Conservation (phyloP, 2,329 filamentous ascomycete genomes). For the Arthrobotrys pseudoclavata region DNA sequence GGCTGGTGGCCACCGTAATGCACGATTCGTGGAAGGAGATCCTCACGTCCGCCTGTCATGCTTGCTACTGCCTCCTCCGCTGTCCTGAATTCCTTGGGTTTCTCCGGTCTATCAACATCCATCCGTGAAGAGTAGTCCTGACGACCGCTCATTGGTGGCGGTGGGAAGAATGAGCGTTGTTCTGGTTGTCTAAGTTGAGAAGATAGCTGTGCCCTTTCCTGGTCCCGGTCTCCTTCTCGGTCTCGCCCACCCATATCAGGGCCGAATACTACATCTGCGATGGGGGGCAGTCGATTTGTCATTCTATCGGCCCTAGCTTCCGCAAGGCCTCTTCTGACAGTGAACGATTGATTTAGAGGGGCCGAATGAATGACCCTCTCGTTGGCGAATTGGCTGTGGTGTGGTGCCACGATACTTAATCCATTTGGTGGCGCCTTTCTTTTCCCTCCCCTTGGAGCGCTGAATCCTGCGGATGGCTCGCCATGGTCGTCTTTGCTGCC, state of each 20-base stretch:
- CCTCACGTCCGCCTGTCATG: conserved; percentile 89
- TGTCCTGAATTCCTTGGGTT: conserved; percentile 89
- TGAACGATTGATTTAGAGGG: conserved; percentile 93
- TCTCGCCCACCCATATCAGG: conserved; percentile 74
- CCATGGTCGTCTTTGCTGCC: conserved; percentile 55
- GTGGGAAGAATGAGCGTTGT: conserved; percentile 61
- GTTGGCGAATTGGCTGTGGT: conserved; percentile 89
- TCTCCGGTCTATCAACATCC: conserved; percentile 69
- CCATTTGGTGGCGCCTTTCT: conserved; percentile 84
- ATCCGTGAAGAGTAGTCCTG: conserved; percentile 72
- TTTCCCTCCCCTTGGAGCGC: conserved; percentile 66
- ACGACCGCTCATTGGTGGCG: conserved; percentile 69
- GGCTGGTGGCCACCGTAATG: conserved; percentile 96
- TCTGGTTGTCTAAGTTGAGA: conserved; percentile 54
- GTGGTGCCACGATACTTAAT: conserved; percentile 93
- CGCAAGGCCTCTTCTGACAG: conserved; percentile 76
- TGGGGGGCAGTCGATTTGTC: conserved; percentile 86
- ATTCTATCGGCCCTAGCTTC: conserved; percentile 59
- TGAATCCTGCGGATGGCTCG: conserved; percentile 72
- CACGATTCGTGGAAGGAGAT: conserved; percentile 90
- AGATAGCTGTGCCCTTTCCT: conserved; percentile 62
- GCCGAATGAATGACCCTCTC: conserved; percentile 98
- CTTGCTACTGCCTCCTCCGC: conserved; percentile 95
- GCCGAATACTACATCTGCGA: conserved; percentile 88
- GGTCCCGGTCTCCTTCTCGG: conserved; percentile 64